phyloP scores from a whole-genome alignment of 768 basidiomycete species.

The Fomitopsis serialis region DNA sequence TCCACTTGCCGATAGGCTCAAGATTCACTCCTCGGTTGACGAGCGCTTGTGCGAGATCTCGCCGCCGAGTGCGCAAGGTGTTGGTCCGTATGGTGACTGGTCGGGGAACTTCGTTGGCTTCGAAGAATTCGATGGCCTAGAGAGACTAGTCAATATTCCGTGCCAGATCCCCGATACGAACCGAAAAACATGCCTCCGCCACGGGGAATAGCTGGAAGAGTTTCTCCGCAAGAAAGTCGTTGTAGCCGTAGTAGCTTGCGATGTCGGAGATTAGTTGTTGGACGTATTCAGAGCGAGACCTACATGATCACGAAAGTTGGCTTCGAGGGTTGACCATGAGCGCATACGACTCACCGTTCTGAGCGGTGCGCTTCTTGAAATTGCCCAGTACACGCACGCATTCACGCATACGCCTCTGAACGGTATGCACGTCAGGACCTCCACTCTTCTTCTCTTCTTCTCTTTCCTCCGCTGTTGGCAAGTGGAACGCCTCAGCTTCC shows the following conservation, averaged over 20 bases:
- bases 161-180: neutral
- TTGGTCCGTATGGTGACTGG: conserved; percentile 98
- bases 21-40: conserved; percentile 96
- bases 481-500: conserved; percentile 47
- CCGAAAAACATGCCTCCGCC: conserved; percentile 76
- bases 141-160: conserved; percentile 1
- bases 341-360: conserved; percentile 49
- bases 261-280: conserved; percentile 87
- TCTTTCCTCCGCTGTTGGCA: conserved; percentile 68
- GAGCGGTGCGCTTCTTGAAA: conserved; percentile 65
- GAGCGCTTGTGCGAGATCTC: conserved; percentile 90
- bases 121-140: conserved; percentile 96
- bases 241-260: conserved; percentile 96
- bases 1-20: conserved; percentile 99
- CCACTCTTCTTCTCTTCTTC: conserved; percentile 67
- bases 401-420: conserved; percentile 76
- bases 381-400: conserved; percentile 68
- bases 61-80: conserved; percentile 86
- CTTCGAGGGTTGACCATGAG: neutral
- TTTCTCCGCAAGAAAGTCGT: conserved; percentile 91
- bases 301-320: conserved; percentile 28
- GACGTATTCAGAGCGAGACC: conserved; percentile 85
- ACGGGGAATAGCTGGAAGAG: conserved; percentile 91
- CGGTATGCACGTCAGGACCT: conserved; percentile 65
- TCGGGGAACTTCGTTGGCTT: conserved; percentile 91